Percentiles rank a stretch among this genome's conserved stretches.
phyloP scores from a whole-genome alignment of 371 early-diverging fungal genomes.

The Mucor irregularis region DNA sequence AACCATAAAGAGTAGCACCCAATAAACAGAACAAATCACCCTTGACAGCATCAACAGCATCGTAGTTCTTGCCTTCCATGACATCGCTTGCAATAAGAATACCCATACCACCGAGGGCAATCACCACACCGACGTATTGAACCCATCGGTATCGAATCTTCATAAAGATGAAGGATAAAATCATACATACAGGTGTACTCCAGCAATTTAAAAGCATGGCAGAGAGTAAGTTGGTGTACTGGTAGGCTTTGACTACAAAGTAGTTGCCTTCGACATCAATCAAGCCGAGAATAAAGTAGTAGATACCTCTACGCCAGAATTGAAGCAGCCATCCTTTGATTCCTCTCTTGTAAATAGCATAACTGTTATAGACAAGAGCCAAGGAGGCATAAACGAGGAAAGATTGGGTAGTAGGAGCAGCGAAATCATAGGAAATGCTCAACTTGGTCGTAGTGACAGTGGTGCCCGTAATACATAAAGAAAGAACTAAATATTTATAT shows the following conservation, averaged over 20 bases:
- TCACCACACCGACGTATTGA: conserved; percentile 65
- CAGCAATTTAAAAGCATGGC: conserved; percentile 74
- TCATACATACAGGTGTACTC: conserved; percentile 68
- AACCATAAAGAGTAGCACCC: conserved; percentile 70
- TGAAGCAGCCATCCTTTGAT: conserved; percentile 47
- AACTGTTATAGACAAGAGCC: conserved; percentile 60
- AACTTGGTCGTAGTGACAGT: conserved; percentile 58
- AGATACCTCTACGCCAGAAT: conserved; percentile 48
- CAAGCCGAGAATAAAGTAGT: conserved; percentile 57
- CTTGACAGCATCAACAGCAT: conserved; percentile 50
- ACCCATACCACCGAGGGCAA: conserved; percentile 67
- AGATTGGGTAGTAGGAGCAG: conserved; percentile 67
- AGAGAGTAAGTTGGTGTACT: conserved; percentile 69
- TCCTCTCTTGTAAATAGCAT: conserved; percentile 56
- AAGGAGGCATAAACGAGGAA: conserved; percentile 65
- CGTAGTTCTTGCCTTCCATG: conserved; percentile 41
- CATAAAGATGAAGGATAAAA: conserved; percentile 60
- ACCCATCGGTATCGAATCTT: conserved; percentile 56
- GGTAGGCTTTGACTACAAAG: conserved; percentile 73
- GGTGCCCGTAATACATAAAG: conserved; percentile 74
- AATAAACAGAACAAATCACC: conserved; percentile 70
- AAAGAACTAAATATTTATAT: conserved; percentile 34
- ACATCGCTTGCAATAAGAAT: conserved; percentile 64
- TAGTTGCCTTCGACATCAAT: conserved; percentile 80
- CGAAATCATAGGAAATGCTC: conserved; percentile 42